Evolutionary conservation across 768 basidiomycete species (phyloP).

Genomic region (Collybia mongolica): DNA sequence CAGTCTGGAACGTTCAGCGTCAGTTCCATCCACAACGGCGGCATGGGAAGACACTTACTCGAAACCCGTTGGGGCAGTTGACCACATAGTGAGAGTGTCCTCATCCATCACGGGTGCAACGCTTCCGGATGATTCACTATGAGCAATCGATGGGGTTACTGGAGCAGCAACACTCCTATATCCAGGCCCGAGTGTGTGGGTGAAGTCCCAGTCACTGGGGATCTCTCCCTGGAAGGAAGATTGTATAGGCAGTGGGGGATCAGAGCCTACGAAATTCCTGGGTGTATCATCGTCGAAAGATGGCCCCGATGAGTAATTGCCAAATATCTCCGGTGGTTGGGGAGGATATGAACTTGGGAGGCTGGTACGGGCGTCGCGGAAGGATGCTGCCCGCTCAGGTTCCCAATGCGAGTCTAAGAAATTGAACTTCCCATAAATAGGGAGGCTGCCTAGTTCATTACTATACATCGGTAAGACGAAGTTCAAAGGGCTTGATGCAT

Average conservation of each 20-base stretch:
- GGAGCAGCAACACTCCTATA: too few species aligned
- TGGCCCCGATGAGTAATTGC: too few species aligned
- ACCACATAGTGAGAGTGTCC: slow-evolving; percentile 63
- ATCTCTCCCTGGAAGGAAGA: too few species aligned
- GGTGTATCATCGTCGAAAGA: too few species aligned
- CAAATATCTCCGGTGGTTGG: background rate
- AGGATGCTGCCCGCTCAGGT: background rate
- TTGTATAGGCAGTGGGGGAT: too few species aligned
- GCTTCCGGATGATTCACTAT: slow-evolving; percentile 5
- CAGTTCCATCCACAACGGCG: background rate
- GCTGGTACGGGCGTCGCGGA: background rate
- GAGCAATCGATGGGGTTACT: too few species aligned
- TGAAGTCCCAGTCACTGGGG: too few species aligned
- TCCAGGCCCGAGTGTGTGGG: too few species aligned
- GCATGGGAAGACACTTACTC: slow-evolving; percentile 41
- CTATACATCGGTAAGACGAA: slow-evolving; percentile 53
- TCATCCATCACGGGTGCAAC: slow-evolving; percentile 36
- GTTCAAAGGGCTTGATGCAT: slow-evolving; percentile 10
- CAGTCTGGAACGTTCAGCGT: slow-evolving; percentile 23
- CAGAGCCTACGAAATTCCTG: too few species aligned
- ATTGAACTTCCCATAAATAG: slow-evolving; percentile 41
- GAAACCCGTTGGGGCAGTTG: slow-evolving; percentile 55
- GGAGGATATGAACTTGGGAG: background rate
- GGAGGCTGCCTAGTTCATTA: slow-evolving; percentile 56
- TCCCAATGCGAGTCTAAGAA: slow-evolving; percentile 26